Percentiles rank a stretch among this genome's conserved stretches.
These are phyloP conservation scores for Leersia perrieri DNA, from an alignment of 176 grass and related monocot genomes.

Conservation along the genomic window DNA sequence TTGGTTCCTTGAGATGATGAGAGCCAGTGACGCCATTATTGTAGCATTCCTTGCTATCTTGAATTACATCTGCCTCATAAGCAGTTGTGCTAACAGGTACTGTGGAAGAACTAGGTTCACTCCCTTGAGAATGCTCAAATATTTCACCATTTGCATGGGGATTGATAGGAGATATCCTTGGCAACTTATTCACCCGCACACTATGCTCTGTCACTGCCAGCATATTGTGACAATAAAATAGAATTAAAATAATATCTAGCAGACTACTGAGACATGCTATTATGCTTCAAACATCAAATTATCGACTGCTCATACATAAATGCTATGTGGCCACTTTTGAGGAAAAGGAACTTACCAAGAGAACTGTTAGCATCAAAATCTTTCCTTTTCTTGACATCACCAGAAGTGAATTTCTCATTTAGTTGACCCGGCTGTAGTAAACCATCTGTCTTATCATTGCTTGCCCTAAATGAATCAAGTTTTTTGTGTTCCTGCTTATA, in stretches of 20 bases:
- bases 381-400: conserved; percentile 53
- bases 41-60: conserved; percentile 12
- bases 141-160: conserved; percentile 19
- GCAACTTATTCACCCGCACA: conserved; percentile 22
- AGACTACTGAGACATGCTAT: not conserved
- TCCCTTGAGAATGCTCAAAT: not conserved
- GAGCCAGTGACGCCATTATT: conserved; percentile 15
- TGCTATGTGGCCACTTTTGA: not conserved
- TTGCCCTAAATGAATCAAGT: conserved; percentile 10
- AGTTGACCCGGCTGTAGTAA: conserved; percentile 1
- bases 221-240: conserved; percentile 29
- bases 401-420: conserved; percentile 14
- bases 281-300: conserved; percentile 6
- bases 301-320: not conserved
- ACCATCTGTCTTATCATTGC: conserved; percentile 24
- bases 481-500: conserved; percentile 36
- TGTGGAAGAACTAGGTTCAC: conserved; percentile 5
- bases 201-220: conserved; percentile 36
- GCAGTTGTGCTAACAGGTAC: conserved; percentile 6
- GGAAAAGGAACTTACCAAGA: conserved; percentile 31
- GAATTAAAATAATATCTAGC: not conserved
- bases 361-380: conserved; percentile 19
- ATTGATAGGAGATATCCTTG: conserved; percentile 20
- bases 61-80: conserved; percentile 1
- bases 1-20: not conserved